Conservation (phyloP, 2,329 filamentous ascomycete genomes). For the Pyricularia pennisetigena region DNA sequence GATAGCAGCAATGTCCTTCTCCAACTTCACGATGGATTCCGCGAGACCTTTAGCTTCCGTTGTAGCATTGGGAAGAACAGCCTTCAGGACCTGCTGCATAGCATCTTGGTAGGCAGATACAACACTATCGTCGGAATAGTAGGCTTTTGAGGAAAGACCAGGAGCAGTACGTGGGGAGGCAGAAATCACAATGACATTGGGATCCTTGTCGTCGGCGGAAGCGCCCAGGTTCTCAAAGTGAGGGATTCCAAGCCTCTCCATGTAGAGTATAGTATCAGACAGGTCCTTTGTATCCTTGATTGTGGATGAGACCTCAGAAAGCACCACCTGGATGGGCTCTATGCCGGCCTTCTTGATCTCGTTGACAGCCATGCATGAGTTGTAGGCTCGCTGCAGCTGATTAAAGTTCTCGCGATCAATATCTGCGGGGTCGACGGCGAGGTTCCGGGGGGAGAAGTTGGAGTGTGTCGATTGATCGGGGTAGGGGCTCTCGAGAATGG, state of each 20-base stretch:
- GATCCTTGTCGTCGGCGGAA: constrained; percentile 32
- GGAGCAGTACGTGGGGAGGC: constrained; percentile 36
- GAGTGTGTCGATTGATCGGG: constrained; percentile 29
- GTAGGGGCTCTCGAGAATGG: constrained; percentile 52
- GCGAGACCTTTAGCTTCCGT: neutral
- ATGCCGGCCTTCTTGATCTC: constrained; percentile 43
- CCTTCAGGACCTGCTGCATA: constrained; percentile 27
- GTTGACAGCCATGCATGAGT: constrained; percentile 55
- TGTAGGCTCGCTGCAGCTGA: constrained; percentile 54
- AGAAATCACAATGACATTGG: constrained; percentile 24
- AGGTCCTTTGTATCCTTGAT: constrained; percentile 24
- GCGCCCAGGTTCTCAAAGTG: constrained; percentile 25
- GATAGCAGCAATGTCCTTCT: constrained; percentile 49
- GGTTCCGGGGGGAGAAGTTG: constrained; percentile 32
- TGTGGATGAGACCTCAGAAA: constrained; percentile 38
- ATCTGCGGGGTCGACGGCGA: constrained; percentile 24
- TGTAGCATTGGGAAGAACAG: constrained; percentile 11
- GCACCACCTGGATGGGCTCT: constrained; percentile 43
- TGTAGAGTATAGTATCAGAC: constrained; percentile 33
- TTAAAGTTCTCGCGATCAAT: constrained; percentile 53
- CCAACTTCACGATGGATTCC: constrained; percentile 42
- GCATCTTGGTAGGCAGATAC: constrained; percentile 38
- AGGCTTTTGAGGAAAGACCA: constrained; percentile 52
- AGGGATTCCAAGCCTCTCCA: constrained; percentile 33
- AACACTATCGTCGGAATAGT: constrained; percentile 45